phyloP scores from a whole-genome alignment of 2,329 filamentous ascomycete species.

The Emergomyces pasteurianus region DNA sequence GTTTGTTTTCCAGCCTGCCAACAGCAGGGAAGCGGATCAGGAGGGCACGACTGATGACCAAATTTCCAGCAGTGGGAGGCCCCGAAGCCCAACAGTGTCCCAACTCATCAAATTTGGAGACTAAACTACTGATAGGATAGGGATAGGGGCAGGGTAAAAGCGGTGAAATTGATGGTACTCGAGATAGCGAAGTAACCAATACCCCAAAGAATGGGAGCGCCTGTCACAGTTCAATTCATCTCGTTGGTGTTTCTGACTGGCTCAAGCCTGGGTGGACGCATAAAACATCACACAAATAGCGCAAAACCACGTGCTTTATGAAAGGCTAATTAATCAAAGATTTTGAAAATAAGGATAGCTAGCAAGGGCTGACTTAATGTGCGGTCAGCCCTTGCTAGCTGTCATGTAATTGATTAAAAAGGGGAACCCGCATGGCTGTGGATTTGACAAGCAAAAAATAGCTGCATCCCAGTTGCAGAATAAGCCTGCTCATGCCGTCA shows the following conservation, averaged over 20 bases:
- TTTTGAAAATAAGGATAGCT: not conserved
- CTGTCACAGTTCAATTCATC: not conserved
- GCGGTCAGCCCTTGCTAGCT: not conserved
- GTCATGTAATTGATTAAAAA: not conserved
- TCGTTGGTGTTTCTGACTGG: not conserved
- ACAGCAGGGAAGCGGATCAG: not conserved
- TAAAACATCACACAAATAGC: not conserved
- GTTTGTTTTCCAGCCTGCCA: not conserved
- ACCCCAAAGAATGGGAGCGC: too few relatives aligned
- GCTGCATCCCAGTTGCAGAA: not conserved
- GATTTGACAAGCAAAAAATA: not conserved
- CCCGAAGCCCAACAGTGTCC: not conserved
- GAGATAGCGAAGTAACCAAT: too few relatives aligned
- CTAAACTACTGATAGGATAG: not conserved
- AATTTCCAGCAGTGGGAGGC: not conserved
- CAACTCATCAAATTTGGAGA: not conserved
- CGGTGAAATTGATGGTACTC: not conserved
- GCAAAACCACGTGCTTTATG: not conserved
- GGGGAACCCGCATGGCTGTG: not conserved
- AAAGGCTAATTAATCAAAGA: not conserved
- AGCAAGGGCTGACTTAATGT: not conserved
- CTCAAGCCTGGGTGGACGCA: not conserved
- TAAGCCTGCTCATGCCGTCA: not conserved
- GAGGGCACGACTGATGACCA: not conserved
- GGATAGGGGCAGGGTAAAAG: not conserved